These are phyloP conservation scores for Diplodia mutila DNA, from an alignment of 2,329 filamentous ascomycete species.

Conservation along the genomic window DNA sequence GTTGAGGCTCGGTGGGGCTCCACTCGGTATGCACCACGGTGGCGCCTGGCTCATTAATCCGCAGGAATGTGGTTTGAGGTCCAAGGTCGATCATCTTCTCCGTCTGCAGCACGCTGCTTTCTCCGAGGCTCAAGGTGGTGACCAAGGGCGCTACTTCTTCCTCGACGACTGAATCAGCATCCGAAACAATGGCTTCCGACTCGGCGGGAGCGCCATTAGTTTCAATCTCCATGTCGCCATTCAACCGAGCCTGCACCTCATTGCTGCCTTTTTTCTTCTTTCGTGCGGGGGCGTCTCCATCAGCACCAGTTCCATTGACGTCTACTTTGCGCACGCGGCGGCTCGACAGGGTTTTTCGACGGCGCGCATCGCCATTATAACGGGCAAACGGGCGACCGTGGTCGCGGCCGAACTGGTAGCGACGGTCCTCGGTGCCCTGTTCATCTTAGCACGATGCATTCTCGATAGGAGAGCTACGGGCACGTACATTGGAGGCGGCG, in stretches of 20 bases:
- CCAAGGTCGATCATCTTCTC: conserved; percentile 41
- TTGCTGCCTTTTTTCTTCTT: conserved; percentile 39
- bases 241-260: conserved; percentile 39
- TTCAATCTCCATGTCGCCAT: conserved; percentile 55
- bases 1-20: conserved; percentile 38
- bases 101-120: conserved; percentile 43
- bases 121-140: conserved; percentile 45
- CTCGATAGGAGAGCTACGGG: neutral
- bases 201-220: conserved; percentile 41
- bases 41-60: conserved; percentile 32
- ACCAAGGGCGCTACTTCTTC: conserved; percentile 40
- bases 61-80: conserved; percentile 35
- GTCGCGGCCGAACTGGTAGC: conserved; percentile 44
- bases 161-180: conserved; percentile 43
- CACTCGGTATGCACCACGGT: conserved; percentile 42
- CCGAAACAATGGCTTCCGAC: conserved; percentile 41
- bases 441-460: neutral
- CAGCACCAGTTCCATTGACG: conserved; percentile 35
- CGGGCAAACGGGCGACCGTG: conserved; percentile 45
- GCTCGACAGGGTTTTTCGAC: conserved; percentile 21
- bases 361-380: conserved; percentile 40
- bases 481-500: conserved; percentile 25
- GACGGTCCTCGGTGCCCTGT: conserved; percentile 29
- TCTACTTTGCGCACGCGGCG: conserved; percentile 21
- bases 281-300: conserved; percentile 40